Percentiles rank a stretch among this genome's conserved stretches.
Evolutionary conservation across 2,329 filamentous ascomycete genomes (phyloP).

Genomic region (Teratosphaeria viscida): DNA sequence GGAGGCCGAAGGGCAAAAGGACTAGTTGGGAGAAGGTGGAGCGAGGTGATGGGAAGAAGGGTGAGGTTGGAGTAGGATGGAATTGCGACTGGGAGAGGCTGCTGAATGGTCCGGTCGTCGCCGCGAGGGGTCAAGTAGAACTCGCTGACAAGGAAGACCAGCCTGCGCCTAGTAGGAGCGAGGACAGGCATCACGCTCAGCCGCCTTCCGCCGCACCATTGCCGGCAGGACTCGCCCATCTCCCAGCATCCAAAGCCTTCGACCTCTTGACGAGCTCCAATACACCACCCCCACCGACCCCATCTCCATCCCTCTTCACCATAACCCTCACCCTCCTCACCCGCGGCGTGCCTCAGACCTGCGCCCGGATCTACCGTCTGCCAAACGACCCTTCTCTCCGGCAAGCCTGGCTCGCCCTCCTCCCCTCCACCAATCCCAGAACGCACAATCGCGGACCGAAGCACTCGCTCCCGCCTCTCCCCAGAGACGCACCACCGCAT

Average conservation of each 20-base stretch:
- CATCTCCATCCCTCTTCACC: constrained; percentile 38
- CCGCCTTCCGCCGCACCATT: background rate
- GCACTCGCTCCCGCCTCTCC: constrained; percentile 14
- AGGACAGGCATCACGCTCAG: background rate
- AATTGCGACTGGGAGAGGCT: constrained; percentile 72
- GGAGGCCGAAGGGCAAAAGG: constrained; percentile 71
- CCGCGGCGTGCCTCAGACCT: constrained; percentile 59
- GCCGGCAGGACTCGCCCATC: background rate
- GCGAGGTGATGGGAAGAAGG: constrained; percentile 61
- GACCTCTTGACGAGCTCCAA: constrained; percentile 14
- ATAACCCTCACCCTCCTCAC: constrained; percentile 57
- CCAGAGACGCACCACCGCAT: constrained; percentile 31
- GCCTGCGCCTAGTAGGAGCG: background rate
- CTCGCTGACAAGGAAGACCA: background rate
- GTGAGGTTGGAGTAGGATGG: constrained; percentile 74
- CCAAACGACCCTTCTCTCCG: constrained; percentile 47
- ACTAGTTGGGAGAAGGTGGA: constrained; percentile 64
- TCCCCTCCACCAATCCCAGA: constrained; percentile 22
- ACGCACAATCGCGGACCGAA: constrained; percentile 10
- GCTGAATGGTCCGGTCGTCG: background rate
- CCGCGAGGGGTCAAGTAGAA: background rate
- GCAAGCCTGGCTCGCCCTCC: constrained; percentile 59
- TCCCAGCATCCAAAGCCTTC: constrained; percentile 6
- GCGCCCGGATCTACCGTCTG: constrained; percentile 78
- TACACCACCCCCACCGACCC: constrained; percentile 10